Percentiles rank a stretch among this genome's conserved stretches.
Evolutionary conservation across 805 yeast genomes (phyloP).

Genomic region (Candida boidinii): DNA sequence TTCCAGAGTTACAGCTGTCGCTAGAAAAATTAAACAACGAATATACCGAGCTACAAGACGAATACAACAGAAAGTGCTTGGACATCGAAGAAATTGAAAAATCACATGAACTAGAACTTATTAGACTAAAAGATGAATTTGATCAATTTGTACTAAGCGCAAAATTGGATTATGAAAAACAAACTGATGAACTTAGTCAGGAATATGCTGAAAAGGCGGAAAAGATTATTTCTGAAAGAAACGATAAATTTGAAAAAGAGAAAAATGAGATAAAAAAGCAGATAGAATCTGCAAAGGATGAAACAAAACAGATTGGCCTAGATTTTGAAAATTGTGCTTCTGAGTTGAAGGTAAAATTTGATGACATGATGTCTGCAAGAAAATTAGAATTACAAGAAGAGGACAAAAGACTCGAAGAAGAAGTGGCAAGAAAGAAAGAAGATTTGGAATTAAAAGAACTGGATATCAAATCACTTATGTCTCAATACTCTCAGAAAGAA

Average conservation of each 20-base stretch:
- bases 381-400: background rate
- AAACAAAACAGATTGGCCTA: slow-evolving; percentile 4
- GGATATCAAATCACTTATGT: no score
- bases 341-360: background rate
- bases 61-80: slow-evolving; percentile 20
- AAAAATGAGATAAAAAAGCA: slow-evolving; percentile 22
- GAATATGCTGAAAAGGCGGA: slow-evolving; percentile 24
- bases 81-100: slow-evolving; percentile 20
- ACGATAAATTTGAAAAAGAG: slow-evolving; percentile 15
- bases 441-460: background rate
- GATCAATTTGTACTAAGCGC: slow-evolving; percentile 26
- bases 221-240: slow-evolving; percentile 17
- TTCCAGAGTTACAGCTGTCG: slow-evolving; percentile 19
- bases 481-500: no score
- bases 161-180: slow-evolving; percentile 18
- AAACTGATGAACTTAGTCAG: slow-evolving; percentile 14
- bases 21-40: slow-evolving; percentile 21
- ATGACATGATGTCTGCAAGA: background rate
- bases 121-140: slow-evolving; percentile 24
- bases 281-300: slow-evolving; percentile 13
- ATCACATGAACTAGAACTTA: slow-evolving; percentile 16
- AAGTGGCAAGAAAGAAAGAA: background rate
- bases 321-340: background rate
- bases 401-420: background rate
- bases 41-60: slow-evolving; percentile 7